Evolutionary conservation across 495 filamentous ascomycete species (phyloP).

Genomic region (Oidiodendron maius): DNA sequence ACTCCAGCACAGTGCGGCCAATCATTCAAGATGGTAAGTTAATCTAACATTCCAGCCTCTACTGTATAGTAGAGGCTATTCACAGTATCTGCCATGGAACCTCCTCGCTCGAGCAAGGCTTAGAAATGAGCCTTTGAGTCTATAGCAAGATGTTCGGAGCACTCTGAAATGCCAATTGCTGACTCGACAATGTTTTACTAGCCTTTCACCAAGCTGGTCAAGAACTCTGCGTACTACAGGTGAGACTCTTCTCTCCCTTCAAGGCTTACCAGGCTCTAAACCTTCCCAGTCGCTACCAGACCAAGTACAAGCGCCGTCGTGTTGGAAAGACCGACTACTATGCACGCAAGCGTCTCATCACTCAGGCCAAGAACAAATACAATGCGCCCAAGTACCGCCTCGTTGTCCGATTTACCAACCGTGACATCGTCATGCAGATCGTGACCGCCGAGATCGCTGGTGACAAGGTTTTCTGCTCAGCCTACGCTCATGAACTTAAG

Average conservation of each 20-base stretch:
- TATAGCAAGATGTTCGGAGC: conserved; percentile 92
- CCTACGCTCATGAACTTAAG: conserved; percentile 97
- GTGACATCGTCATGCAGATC: conserved; percentile 97
- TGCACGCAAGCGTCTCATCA: conserved; percentile 97
- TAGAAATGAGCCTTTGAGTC: conserved; percentile 56
- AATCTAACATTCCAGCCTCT: conserved; percentile 9
- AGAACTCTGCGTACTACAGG: conserved; percentile 98
- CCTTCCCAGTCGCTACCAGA: conserved; percentile 83
- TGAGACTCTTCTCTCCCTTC: conserved; percentile 36
- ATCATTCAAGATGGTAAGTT: conserved; percentile 58
- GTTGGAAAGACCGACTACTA: conserved; percentile 99
- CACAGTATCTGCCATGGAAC: neutral
- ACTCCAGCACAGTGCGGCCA: conserved; percentile 25
- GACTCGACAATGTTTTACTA: conserved; percentile 64
- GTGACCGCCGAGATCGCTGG: conserved; percentile 93
- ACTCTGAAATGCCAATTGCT: conserved; percentile 99
- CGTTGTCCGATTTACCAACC: conserved; percentile 99
- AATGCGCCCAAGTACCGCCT: conserved; percentile 99
- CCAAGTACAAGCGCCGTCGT: conserved; percentile 98
- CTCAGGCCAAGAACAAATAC: conserved; percentile 99
- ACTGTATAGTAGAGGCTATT: conserved; percentile 1
- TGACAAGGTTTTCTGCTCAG: conserved; percentile 89
- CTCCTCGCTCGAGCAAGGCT: too few species aligned
- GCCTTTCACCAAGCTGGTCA: conserved; percentile 92
- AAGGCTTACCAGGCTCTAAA: conserved; percentile 11